A percentile compares a stretch with the other conserved stretches of the same genome.
Conservation (phyloP, 2,329 filamentous ascomycete species). For the Annulohypoxylon truncatum region DNA sequence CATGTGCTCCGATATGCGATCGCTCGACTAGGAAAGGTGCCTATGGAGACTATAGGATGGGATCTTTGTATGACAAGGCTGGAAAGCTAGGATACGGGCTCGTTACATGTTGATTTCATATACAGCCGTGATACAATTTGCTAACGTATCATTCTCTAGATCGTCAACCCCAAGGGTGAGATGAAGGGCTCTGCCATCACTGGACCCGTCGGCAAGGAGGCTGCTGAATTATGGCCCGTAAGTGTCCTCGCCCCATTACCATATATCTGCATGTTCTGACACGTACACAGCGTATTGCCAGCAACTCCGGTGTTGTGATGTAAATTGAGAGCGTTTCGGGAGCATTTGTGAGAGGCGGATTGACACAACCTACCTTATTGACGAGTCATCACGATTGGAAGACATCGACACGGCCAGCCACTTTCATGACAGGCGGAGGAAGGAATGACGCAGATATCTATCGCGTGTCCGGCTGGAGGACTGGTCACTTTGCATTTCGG, state of each 20-base stretch:
- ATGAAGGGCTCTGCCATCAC: constrained; percentile 99
- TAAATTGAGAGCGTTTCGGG: constrained; percentile 67
- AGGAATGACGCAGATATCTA: constrained; percentile 31
- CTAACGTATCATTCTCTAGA: constrained; percentile 67
- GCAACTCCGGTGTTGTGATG: constrained; percentile 99
- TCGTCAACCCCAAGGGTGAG: constrained; percentile 99
- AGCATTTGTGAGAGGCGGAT: constrained; percentile 38
- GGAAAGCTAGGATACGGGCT: neutral
- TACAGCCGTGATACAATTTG: constrained; percentile 28
- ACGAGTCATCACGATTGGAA: constrained; percentile 48
- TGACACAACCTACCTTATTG: constrained; percentile 41
- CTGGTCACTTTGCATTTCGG: constrained; percentile 65
- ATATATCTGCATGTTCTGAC: constrained; percentile 49
- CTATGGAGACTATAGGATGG: too few species aligned
- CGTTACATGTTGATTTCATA: neutral
- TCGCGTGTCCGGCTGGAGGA: constrained; percentile 51
- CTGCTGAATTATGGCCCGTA: constrained; percentile 99
- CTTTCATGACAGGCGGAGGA: constrained; percentile 35
- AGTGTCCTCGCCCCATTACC: constrained; percentile 54
- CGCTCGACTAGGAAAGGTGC: neutral
- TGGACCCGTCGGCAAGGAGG: constrained; percentile 99
- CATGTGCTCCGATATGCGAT: neutral
- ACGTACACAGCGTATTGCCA: constrained; percentile 86
- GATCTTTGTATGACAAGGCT: neutral
- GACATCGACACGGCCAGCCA: constrained; percentile 41